phyloP scores from a whole-genome alignment of 805 yeast species.

The Ogataea paradorogensis region DNA sequence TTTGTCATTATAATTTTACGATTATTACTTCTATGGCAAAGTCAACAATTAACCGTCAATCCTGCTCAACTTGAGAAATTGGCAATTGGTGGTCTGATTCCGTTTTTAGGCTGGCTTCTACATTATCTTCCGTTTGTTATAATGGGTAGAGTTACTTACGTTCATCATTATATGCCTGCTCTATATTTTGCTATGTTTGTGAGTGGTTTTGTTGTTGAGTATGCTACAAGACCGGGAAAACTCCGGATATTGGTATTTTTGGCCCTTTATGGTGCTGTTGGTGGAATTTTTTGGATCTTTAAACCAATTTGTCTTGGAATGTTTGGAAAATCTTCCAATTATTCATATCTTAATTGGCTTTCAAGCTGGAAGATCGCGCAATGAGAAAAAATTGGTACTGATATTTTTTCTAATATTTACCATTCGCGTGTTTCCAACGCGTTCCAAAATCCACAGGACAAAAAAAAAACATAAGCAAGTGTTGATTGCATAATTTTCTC shows the following conservation, averaged over 20 bases:
- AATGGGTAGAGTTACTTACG: constrained; percentile 85
- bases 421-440: constrained; percentile 8
- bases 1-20: constrained; percentile 39
- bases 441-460: constrained; percentile 3
- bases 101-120: constrained; percentile 78
- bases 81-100: constrained; percentile 67
- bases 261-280: constrained; percentile 40
- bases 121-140: constrained; percentile 73
- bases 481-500: neutral
- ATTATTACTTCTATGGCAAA: constrained; percentile 57
- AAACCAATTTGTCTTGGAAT: constrained; percentile 67
- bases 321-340: constrained; percentile 44
- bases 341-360: constrained; percentile 47
- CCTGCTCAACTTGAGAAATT: constrained; percentile 22
- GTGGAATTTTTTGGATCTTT: constrained; percentile 57
- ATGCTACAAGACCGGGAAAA: constrained; percentile 32
- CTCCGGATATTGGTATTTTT: constrained; percentile 37
- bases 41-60: constrained; percentile 52
- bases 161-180: constrained; percentile 84
- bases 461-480: constrained; percentile 1
- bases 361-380: constrained; percentile 15
- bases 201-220: constrained; percentile 52
- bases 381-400: neutral
- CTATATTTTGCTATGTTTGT: constrained; percentile 70
- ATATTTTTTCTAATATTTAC: constrained; percentile 4